A percentile compares a stretch with the other conserved stretches of the same genome.
phyloP scores from a whole-genome alignment of 306 rosid species.

The Quercus engelmannii region DNA sequence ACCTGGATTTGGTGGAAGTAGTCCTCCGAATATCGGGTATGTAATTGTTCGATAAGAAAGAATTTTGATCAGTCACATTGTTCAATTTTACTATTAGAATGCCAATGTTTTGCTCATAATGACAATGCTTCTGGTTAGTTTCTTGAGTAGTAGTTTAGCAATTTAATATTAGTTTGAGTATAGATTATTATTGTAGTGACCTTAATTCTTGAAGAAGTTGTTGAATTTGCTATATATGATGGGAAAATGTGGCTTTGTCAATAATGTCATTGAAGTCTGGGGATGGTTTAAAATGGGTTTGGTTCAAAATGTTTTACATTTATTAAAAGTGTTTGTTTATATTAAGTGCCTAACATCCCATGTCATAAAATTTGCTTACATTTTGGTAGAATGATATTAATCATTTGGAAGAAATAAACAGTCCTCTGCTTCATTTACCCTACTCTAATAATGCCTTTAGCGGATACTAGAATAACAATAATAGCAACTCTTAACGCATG shows the following conservation, averaged over 20 bases:
- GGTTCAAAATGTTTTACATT: background rate
- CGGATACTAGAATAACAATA: background rate
- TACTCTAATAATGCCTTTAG: background rate
- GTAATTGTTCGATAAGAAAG: background rate
- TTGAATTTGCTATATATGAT: background rate
- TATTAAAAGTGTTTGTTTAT: background rate
- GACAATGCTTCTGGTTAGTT: background rate
- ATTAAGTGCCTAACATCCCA: background rate
- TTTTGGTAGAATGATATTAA: background rate
- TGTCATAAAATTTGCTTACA: background rate
- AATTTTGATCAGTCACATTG: conserved; percentile 13
- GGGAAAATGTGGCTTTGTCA: background rate
- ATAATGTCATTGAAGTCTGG: background rate
- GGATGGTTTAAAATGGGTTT: background rate
- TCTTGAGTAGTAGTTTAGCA: background rate
- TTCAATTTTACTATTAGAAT: conserved; percentile 18
- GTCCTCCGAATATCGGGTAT: conserved; percentile 52
- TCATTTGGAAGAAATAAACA: background rate
- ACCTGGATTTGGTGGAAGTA: conserved; percentile 67
- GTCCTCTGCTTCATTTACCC: background rate
- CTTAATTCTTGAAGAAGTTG: background rate
- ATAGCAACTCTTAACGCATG: background rate
- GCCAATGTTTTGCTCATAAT: background rate
- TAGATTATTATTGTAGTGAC: background rate
- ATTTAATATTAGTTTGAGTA: background rate